Percentiles rank a stretch among this genome's conserved stretches.
These are phyloP conservation scores for Pisolithus orientalis DNA, from an alignment of 768 basidiomycete species.

Conservation along the genomic window DNA sequence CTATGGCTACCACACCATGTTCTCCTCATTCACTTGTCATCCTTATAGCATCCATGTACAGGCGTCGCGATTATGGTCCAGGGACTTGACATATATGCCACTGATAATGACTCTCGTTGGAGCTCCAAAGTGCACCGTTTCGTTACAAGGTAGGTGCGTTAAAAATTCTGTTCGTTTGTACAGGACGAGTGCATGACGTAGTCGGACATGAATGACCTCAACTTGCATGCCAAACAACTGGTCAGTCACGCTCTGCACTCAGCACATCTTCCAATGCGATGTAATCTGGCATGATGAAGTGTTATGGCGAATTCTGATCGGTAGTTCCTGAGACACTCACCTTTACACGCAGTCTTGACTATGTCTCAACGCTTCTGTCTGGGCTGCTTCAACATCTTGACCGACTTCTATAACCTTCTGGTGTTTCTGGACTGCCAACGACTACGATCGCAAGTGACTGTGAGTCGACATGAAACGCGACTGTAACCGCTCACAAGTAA, in stretches of 20 bases:
- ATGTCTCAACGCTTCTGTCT: conserved; percentile 17
- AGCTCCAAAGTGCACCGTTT: too few relatives aligned
- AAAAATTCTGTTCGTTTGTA: too few relatives aligned
- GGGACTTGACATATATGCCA: background rate
- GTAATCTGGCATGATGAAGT: background rate
- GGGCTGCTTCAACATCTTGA: conserved; percentile 19
- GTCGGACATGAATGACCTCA: too few relatives aligned
- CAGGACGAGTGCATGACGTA: too few relatives aligned
- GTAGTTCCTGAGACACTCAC: conserved; percentile 4
- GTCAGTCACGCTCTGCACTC: too few relatives aligned
- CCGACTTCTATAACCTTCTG: conserved; percentile 17
- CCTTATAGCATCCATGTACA: background rate
- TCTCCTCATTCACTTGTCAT: background rate
- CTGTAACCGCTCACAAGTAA: conserved; percentile 17
- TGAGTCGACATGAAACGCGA: background rate
- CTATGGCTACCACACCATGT: background rate
- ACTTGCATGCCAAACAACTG: too few relatives aligned
- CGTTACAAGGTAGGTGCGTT: too few relatives aligned
- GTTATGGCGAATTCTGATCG: too few relatives aligned
- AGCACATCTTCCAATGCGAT: background rate
- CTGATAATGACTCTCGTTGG: background rate
- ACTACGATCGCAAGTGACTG: conserved; percentile 5
- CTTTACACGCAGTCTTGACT: conserved; percentile 15
- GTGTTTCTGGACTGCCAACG: conserved; percentile 22
- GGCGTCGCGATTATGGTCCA: background rate